Evolutionary conservation across 768 basidiomycete genomes (phyloP).

Genomic region (Boletus pseudopeckii): DNA sequence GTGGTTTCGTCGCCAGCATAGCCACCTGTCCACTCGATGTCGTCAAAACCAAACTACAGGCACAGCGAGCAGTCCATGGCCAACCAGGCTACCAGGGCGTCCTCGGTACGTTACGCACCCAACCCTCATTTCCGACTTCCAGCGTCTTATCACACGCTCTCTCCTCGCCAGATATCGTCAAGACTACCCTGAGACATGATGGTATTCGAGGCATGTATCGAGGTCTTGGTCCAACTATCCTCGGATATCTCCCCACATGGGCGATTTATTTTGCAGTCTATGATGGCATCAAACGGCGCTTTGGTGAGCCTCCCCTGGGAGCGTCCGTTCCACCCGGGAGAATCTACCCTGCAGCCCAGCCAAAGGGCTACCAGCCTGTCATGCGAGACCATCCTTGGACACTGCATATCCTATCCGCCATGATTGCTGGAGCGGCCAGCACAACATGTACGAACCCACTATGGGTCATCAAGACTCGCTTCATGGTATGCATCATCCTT

Average conservation of each 20-base stretch:
- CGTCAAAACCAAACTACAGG: constrained; percentile 95
- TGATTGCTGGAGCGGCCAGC: constrained; percentile 91
- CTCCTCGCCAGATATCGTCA: constrained; percentile 46
- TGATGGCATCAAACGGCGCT: constrained; percentile 86
- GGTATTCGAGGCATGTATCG: constrained; percentile 91
- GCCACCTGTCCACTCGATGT: constrained; percentile 98
- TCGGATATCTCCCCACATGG: constrained; percentile 98
- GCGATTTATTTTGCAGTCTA: constrained; percentile 99
- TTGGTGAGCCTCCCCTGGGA: constrained; percentile 64
- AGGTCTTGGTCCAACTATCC: constrained; percentile 93
- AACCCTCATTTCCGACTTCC: constrained; percentile 3
- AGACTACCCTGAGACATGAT: constrained; percentile 54
- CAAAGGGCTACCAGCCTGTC: constrained; percentile 80
- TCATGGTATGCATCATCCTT: constrained; percentile 70
- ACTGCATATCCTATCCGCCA: constrained; percentile 89
- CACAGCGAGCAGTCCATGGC: constrained; percentile 72
- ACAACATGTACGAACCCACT: constrained; percentile 93
- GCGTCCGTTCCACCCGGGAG: constrained; percentile 36
- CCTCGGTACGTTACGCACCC: constrained; percentile 46
- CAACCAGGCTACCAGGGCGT: constrained; percentile 76
- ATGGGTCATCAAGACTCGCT: constrained; percentile 99
- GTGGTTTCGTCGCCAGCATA: constrained; percentile 87
- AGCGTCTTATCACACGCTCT: constrained; percentile 13
- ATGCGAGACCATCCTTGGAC: constrained; percentile 82
- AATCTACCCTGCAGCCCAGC: constrained; percentile 79